Percentiles rank a stretch among this genome's conserved stretches.
These are phyloP conservation scores for Intubia oerlemansii DNA, from an alignment of 2,329 filamentous ascomycete species.

Conservation along the genomic window DNA sequence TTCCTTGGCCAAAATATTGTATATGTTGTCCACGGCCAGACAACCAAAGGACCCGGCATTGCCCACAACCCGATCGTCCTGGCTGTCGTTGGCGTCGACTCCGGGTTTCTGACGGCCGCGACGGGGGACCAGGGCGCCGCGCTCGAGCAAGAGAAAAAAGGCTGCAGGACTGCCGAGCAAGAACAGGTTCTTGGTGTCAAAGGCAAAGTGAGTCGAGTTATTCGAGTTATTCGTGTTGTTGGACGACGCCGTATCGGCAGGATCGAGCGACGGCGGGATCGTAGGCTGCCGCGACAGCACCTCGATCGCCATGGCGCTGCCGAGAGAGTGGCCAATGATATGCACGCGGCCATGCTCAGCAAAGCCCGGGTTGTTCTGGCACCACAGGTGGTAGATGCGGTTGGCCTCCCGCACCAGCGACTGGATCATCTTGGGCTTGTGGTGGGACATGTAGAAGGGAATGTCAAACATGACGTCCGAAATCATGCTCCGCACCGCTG, in stretches of 20 bases:
- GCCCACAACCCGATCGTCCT: constrained; percentile 44
- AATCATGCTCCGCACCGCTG: constrained; percentile 80
- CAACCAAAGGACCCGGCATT: constrained; percentile 68
- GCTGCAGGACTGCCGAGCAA: constrained; percentile 76
- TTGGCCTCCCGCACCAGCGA: constrained; percentile 84
- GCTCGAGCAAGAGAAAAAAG: constrained; percentile 80
- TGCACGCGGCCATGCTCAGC: constrained; percentile 65
- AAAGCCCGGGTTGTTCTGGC: constrained; percentile 78
- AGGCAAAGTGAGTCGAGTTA: constrained; percentile 45
- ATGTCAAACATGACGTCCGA: constrained; percentile 98
- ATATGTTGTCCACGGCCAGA: constrained; percentile 84
- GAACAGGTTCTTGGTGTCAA: constrained; percentile 79
- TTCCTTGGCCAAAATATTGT: constrained; percentile 61
- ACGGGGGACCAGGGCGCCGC: constrained; percentile 48
- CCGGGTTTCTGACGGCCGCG: constrained; percentile 56
- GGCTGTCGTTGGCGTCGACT: constrained; percentile 38
- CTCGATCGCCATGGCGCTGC: constrained; percentile 86
- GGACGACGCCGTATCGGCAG: no score
- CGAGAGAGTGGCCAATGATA: constrained; percentile 79
- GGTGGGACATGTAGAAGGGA: constrained; percentile 90
- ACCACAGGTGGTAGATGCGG: constrained; percentile 89
- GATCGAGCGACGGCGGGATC: constrained; percentile 23
- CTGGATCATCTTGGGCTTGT: constrained; percentile 85
- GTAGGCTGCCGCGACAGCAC: constrained; percentile 81
- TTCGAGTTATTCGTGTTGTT: no score